A percentile compares a stretch with the other conserved stretches of the same genome.
phyloP scores from a whole-genome alignment of 2,329 filamentous ascomycete species.

The Hymenoscyphus fraxineus region DNA sequence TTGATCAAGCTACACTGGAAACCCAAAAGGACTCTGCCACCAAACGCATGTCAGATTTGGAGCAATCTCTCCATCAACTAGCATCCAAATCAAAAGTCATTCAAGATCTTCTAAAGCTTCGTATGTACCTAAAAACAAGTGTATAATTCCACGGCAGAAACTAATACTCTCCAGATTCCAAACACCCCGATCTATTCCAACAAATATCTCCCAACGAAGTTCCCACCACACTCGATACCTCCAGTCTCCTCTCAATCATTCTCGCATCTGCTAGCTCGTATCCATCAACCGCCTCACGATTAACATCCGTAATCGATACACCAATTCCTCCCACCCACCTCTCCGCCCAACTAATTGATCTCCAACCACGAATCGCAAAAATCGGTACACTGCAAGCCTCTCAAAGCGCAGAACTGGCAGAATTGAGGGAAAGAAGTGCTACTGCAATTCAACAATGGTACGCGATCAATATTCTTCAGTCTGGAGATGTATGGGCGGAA shows the following conservation, averaged over 20 bases:
- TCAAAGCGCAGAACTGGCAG: constrained; percentile 31
- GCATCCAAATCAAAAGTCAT: constrained; percentile 30
- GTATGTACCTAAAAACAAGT: constrained; percentile 20
- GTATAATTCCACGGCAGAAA: background rate
- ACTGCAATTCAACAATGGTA: constrained; percentile 34
- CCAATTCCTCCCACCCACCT: constrained; percentile 32
- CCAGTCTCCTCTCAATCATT: constrained; percentile 30
- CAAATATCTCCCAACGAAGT: constrained; percentile 24
- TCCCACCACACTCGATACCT: constrained; percentile 30
- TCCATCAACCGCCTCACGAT: constrained; percentile 33
- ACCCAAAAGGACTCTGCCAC: constrained; percentile 14
- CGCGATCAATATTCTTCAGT: constrained; percentile 28
- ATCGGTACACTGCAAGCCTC: constrained; percentile 31
- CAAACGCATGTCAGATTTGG: constrained; percentile 21
- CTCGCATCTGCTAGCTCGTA: constrained; percentile 35
- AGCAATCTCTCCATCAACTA: constrained; percentile 23
- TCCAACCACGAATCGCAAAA: constrained; percentile 33
- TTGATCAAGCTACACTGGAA: constrained; percentile 12
- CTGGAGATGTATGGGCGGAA: constrained; percentile 35
- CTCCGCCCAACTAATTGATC: constrained; percentile 33
- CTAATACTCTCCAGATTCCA: constrained; percentile 30
- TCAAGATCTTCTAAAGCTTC: constrained; percentile 33
- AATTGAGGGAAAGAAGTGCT: constrained; percentile 31
- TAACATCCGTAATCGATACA: constrained; percentile 34
- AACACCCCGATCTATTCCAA: constrained; percentile 35